A percentile compares a stretch with the other conserved stretches of the same genome.
phyloP scores from a whole-genome alignment of 2,329 filamentous ascomycete species.

The Ceratocystis albifundus region DNA sequence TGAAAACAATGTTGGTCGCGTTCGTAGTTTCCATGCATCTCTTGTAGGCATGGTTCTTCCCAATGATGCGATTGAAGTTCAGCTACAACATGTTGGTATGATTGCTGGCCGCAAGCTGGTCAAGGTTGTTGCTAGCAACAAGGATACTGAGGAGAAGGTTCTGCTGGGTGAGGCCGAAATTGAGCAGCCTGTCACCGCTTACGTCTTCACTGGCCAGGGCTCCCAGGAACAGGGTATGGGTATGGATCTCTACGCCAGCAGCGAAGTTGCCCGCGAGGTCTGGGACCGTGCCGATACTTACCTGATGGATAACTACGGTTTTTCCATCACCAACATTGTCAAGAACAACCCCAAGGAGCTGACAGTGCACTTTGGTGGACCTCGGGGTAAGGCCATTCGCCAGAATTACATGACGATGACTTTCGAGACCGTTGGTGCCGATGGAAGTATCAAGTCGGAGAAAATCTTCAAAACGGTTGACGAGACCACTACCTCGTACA shows the following conservation, averaged over 20 bases:
- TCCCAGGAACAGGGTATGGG: slow-evolving; percentile 99
- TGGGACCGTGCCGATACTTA: slow-evolving; percentile 98
- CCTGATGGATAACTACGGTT: slow-evolving; percentile 96
- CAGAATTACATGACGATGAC: slow-evolving; percentile 99
- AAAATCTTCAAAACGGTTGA: slow-evolving; percentile 98
- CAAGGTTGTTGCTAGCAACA: slow-evolving; percentile 93
- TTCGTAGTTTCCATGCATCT: slow-evolving; percentile 92
- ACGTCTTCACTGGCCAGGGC: slow-evolving; percentile 96
- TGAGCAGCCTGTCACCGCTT: slow-evolving; percentile 90
- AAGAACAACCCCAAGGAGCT: slow-evolving; percentile 99
- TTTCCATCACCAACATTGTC: slow-evolving; percentile 97
- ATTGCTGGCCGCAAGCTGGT: slow-evolving; percentile 97
- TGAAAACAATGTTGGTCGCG: slow-evolving; percentile 94
- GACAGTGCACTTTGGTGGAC: slow-evolving; percentile 94
- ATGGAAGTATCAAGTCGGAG: slow-evolving; percentile 92
- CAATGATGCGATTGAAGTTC: slow-evolving; percentile 89
- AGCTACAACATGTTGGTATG: slow-evolving; percentile 94
- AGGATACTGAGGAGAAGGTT: slow-evolving; percentile 93
- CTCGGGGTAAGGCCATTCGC: slow-evolving; percentile 90
- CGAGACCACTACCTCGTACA: slow-evolving; percentile 89
- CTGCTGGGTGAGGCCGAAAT: slow-evolving; percentile 91
- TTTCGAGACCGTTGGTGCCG: slow-evolving; percentile 89
- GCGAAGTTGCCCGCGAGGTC: slow-evolving; percentile 86
- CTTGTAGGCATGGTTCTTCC: slow-evolving; percentile 98
- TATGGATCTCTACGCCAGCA: slow-evolving; percentile 95